Conservation (phyloP, 768 basidiomycete genomes). For the Nidularia pulvinata region DNA sequence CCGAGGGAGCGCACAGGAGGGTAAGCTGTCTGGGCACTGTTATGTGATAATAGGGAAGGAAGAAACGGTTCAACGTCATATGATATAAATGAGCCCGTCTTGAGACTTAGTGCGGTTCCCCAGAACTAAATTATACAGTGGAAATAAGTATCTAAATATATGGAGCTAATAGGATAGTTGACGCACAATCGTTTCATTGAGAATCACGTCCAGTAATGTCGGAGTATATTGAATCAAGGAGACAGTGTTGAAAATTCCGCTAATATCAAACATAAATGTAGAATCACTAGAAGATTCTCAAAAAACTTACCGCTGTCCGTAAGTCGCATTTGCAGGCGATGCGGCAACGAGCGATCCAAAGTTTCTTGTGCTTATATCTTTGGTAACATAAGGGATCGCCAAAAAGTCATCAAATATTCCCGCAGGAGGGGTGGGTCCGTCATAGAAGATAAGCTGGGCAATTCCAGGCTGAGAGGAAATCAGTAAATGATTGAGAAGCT, state of each 20-base stretch:
- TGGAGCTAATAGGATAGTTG: background rate
- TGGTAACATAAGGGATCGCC: conserved; percentile 33
- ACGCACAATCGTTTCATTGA: conserved; percentile 41
- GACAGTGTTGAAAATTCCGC: conserved; percentile 39
- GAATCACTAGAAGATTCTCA: background rate
- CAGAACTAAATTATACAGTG: conserved; percentile 32
- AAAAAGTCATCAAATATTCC: conserved; percentile 55
- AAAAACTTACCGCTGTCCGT: conserved; percentile 19
- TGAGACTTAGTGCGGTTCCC: conserved; percentile 27
- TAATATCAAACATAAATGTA: conserved; percentile 2
- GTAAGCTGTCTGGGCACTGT: conserved; percentile 37
- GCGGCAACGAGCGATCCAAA: conserved; percentile 38
- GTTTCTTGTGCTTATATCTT: conserved; percentile 35
- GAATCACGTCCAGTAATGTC: conserved; percentile 33
- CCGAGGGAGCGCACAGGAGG: conserved; percentile 35
- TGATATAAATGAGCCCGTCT: conserved; percentile 28
- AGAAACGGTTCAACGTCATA: conserved; percentile 57
- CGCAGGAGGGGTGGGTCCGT: conserved; percentile 44
- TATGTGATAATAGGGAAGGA: conserved; percentile 32
- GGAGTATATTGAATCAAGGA: conserved; percentile 32
- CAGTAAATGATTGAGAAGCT: too few relatives aligned
- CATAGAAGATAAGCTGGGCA: conserved; percentile 52
- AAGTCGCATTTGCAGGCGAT: conserved; percentile 30
- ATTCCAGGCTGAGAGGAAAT: conserved; percentile 10
- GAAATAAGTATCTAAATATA: background rate